Percentiles rank a stretch among this genome's conserved stretches.
Conservation (phyloP, 306 rosid genomes). For the Citrullus amarus region DNA sequence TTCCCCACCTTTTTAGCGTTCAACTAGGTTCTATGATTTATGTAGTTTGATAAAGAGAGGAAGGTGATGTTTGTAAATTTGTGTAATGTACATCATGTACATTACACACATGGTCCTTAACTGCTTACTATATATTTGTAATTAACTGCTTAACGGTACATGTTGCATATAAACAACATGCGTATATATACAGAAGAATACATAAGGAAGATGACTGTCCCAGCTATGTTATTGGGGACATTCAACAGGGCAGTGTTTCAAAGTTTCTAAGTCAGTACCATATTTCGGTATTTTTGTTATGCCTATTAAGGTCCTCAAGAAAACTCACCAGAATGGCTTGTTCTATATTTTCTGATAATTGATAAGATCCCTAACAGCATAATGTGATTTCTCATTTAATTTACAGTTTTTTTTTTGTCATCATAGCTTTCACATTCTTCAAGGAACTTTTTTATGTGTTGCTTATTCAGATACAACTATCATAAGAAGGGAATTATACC, state of each 20-base stretch:
- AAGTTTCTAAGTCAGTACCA: not conserved
- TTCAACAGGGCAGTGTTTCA: not conserved
- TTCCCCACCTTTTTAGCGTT: not conserved
- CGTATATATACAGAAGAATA: not conserved
- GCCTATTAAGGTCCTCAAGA: not conserved
- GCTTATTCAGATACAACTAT: not conserved
- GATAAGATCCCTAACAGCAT: slow-evolving; percentile 14
- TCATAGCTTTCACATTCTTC: not conserved
- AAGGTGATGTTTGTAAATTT: not conserved
- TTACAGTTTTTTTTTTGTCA: slow-evolving; percentile 1
- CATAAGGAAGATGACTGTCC: not conserved
- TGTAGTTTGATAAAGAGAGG: not conserved
- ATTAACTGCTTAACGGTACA: not conserved
- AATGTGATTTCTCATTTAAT: slow-evolving; percentile 6
- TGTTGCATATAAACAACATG: not conserved
- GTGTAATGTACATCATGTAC: not conserved
- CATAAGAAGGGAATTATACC: slow-evolving; percentile 23
- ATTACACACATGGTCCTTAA: not conserved
- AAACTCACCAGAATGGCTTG: not conserved
- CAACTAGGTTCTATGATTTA: not conserved
- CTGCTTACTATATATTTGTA: not conserved
- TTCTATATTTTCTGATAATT: not conserved
- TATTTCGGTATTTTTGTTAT: not conserved
- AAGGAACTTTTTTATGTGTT: not conserved
- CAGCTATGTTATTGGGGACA: not conserved